These are phyloP conservation scores for Elongisporangium senticosum DNA, from an alignment of 352 stramenopile species.

Conservation along the genomic window DNA sequence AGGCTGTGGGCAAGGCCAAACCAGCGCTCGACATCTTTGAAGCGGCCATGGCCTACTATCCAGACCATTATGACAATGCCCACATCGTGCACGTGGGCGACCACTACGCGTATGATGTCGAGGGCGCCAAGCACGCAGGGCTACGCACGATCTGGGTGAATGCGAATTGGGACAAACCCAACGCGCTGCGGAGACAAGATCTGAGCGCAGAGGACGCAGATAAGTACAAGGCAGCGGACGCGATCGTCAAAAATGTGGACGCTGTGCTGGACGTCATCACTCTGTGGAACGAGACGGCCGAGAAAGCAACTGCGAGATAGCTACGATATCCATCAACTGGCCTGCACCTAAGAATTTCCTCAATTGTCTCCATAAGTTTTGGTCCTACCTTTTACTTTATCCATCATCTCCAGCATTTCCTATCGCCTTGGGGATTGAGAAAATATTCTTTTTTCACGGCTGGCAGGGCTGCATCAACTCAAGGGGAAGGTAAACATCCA, in stretches of 20 bases:
- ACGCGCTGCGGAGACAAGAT: slow-evolving; percentile 26
- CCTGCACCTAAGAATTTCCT: not conserved
- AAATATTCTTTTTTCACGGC: not conserved
- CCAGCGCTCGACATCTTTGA: slow-evolving; percentile 50
- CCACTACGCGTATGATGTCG: slow-evolving; percentile 68
- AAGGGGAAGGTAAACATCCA: not conserved
- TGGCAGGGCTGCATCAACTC: not conserved
- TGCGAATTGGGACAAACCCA: slow-evolving; percentile 28
- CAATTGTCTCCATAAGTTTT: not conserved
- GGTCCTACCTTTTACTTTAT: not conserved
- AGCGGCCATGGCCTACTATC: slow-evolving; percentile 34
- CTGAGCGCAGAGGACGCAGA: slow-evolving; percentile 23
- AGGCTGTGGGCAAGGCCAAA: slow-evolving; percentile 43
- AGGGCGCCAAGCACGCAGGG: slow-evolving; percentile 54
- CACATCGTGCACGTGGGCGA: slow-evolving; percentile 71
- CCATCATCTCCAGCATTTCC: not conserved
- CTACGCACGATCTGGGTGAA: slow-evolving; percentile 69
- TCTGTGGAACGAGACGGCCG: slow-evolving; percentile 32
- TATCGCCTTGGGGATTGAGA: not conserved
- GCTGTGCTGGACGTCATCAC: slow-evolving; percentile 34
- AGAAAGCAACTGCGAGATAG: not conserved
- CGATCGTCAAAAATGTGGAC: slow-evolving; percentile 50
- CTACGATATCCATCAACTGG: not conserved
- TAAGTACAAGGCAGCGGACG: slow-evolving; percentile 38
- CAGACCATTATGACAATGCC: slow-evolving; percentile 13